Evolutionary conservation across 129 eudicot genomes (phyloP).

Genomic region (Flaveria bidentis): DNA sequence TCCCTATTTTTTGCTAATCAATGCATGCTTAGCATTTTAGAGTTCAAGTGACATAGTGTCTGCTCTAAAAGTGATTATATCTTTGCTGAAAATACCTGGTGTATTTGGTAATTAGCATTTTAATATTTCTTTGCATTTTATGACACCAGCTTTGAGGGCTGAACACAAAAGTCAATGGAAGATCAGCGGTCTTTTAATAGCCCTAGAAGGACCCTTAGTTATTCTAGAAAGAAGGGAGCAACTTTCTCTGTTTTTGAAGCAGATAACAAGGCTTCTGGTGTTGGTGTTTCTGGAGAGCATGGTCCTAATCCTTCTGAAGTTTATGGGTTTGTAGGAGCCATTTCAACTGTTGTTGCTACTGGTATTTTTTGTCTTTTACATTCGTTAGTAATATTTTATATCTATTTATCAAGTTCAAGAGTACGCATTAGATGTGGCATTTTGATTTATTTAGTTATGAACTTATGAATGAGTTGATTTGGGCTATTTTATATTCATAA

Average conservation of each 20-base stretch:
- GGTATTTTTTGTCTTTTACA: constrained; percentile 40
- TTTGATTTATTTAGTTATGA: background rate
- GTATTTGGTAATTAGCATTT: background rate
- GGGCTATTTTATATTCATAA: background rate
- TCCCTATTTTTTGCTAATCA: background rate
- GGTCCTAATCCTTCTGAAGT: constrained; percentile 95
- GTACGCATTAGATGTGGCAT: background rate
- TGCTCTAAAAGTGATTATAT: background rate
- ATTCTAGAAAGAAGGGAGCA: constrained; percentile 67
- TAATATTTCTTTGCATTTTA: background rate
- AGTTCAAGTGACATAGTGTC: background rate
- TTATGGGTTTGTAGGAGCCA: constrained; percentile 93
- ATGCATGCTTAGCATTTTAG: too few relatives aligned
- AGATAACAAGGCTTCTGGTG: constrained; percentile 53
- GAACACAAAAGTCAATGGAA: constrained; percentile 47
- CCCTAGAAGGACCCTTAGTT: constrained; percentile 74
- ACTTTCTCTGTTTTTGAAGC: constrained; percentile 54
- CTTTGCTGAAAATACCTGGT: background rate
- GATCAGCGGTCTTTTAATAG: constrained; percentile 64
- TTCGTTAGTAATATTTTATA: background rate
- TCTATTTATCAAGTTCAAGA: constrained; percentile 1
- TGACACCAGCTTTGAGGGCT: background rate
- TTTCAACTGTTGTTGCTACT: constrained; percentile 77
- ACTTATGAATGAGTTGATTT: background rate
- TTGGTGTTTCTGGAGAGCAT: constrained; percentile 67